phyloP scores from a whole-genome alignment of 306 rosid species.

The Pachyrhizus erosus region DNA sequence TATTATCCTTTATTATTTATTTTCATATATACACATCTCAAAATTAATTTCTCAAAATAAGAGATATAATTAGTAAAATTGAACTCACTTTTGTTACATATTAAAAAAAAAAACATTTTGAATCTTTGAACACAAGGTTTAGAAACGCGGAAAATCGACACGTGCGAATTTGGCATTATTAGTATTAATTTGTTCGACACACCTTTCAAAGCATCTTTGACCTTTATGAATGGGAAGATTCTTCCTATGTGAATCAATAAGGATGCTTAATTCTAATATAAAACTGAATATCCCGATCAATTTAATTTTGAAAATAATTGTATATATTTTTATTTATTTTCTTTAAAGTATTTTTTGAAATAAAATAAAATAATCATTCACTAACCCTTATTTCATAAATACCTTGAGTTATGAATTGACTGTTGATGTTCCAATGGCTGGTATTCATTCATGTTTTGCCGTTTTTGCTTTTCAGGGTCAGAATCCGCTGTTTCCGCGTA shows the following conservation, averaged over 20 bases:
- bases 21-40: neutral
- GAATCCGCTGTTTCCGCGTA: conserved; percentile 70
- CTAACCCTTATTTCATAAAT: neutral
- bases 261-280: neutral
- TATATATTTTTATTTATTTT: neutral
- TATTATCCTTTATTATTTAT: too few relatives aligned
- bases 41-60: neutral
- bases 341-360: too few relatives aligned
- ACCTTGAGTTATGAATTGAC: neutral
- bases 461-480: conserved; percentile 54
- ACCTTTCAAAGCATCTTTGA: neutral
- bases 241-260: neutral
- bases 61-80: neutral
- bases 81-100: neutral
- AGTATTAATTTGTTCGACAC: neutral
- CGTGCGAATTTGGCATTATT: neutral
- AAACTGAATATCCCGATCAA: neutral
- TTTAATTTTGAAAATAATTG: neutral
- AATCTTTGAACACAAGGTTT: neutral
- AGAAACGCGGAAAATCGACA: neutral
- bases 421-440: neutral
- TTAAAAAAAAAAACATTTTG: too few relatives aligned
- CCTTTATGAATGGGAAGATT: neutral
- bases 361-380: too few relatives aligned
- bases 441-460: neutral